phyloP scores from a whole-genome alignment of 768 basidiomycete species.

The Termitomyces sp. region DNA sequence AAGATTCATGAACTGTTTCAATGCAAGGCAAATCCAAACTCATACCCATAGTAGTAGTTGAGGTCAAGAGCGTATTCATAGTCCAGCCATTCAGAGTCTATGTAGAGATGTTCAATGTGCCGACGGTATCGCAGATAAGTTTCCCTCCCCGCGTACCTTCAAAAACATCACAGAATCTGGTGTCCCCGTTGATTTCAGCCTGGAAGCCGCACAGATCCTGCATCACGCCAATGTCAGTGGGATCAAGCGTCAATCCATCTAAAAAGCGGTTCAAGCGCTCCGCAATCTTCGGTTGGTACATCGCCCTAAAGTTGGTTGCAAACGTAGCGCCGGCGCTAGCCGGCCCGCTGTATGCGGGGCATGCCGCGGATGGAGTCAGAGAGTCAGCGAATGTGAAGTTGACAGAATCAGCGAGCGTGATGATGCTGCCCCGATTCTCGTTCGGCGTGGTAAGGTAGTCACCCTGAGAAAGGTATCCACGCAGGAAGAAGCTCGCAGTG shows the following conservation, averaged over 20 bases:
- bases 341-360: slow-evolving; percentile 25
- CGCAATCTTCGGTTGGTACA: slow-evolving; percentile 28
- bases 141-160: slow-evolving; percentile 17
- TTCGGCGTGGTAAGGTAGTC: slow-evolving; percentile 26
- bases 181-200: slow-evolving; percentile 30
- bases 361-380: slow-evolving; percentile 33
- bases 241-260: slow-evolving; percentile 26
- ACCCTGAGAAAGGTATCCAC: slow-evolving; percentile 38
- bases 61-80: slow-evolving; percentile 42
- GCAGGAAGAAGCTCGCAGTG: slow-evolving; percentile 32
- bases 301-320: slow-evolving; percentile 24
- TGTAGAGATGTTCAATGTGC: not conserved
- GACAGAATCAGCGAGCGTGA: slow-evolving; percentile 34
- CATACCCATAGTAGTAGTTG: slow-evolving; percentile 42
- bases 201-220: slow-evolving; percentile 39
- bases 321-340: slow-evolving; percentile 23
- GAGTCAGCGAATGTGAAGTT: slow-evolving; percentile 37
- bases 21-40: not conserved
- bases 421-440: slow-evolving; percentile 27
- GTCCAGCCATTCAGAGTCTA: slow-evolving; percentile 35
- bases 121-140: not conserved
- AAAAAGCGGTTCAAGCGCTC: slow-evolving; percentile 29
- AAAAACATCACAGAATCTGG: slow-evolving; percentile 35
- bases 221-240: slow-evolving; percentile 35
- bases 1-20: not conserved